Percentiles rank a stretch among this genome's conserved stretches.
Evolutionary conservation across 2,329 filamentous ascomycete species (phyloP).

Genomic region (Cercospora zeina): DNA sequence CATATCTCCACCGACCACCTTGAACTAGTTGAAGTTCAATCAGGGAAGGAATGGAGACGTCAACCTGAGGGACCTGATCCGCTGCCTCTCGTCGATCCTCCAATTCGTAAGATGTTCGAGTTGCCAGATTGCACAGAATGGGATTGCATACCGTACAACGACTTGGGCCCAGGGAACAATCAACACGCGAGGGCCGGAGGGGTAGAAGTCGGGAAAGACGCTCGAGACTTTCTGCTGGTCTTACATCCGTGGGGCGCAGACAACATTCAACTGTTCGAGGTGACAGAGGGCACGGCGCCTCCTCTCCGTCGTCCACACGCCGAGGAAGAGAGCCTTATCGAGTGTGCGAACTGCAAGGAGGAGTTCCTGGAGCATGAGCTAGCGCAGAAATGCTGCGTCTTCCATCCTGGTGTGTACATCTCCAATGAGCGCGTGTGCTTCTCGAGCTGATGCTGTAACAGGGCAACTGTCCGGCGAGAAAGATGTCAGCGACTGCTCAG

Average conservation of each 20-base stretch:
- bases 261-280: not conserved
- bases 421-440: not conserved
- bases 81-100: not conserved
- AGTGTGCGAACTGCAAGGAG: not conserved
- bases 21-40: not conserved
- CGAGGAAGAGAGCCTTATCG: not conserved
- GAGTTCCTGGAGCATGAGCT: not conserved
- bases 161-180: not conserved
- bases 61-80: not conserved
- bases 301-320: not conserved
- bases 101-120: not conserved
- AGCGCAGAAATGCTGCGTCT: not conserved
- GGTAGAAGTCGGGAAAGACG: not conserved
- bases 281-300: not conserved
- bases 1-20: not conserved
- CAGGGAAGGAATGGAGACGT: not conserved
- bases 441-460: not conserved
- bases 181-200: not conserved
- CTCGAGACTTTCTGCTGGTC: not conserved
- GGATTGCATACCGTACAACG: not conserved
- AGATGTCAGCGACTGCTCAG: not conserved
- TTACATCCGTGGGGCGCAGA: not conserved
- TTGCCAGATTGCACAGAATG: not conserved
- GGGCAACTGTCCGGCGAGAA: not conserved
- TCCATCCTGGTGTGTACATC: not conserved